A percentile compares a stretch with the other conserved stretches of the same genome.
These are phyloP conservation scores for Phialocephala subalpina DNA, from an alignment of 2,329 filamentous ascomycete species.

Conservation along the genomic window DNA sequence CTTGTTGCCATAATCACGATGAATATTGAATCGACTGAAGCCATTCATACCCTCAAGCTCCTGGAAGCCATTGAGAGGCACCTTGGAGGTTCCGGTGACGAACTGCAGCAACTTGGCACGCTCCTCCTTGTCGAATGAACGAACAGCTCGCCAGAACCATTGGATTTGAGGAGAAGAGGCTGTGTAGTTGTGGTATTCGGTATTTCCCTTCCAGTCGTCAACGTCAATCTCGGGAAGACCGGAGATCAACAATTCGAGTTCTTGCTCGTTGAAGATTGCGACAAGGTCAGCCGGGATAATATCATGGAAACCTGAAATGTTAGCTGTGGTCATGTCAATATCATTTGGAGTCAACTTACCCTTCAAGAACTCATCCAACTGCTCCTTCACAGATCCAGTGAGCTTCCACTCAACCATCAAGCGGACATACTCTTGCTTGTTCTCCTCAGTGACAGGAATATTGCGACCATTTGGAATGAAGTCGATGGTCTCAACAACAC, in stretches of 20 bases:
- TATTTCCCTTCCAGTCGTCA: constrained; percentile 99
- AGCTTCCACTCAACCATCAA: constrained; percentile 94
- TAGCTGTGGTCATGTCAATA: constrained; percentile 37
- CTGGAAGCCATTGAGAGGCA: constrained; percentile 98
- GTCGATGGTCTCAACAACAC: constrained; percentile 86
- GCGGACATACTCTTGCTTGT: constrained; percentile 98
- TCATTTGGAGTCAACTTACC: constrained; percentile 56
- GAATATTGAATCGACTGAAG: constrained; percentile 97
- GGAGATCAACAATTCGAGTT: constrained; percentile 94
- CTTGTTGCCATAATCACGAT: constrained; percentile 96
- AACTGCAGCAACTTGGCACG: constrained; percentile 97
- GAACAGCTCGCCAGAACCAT: constrained; percentile 99
- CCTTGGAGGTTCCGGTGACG: constrained; percentile 97
- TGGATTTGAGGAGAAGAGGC: constrained; percentile 95
- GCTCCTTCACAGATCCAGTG: constrained; percentile 89
- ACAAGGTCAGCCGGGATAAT: constrained; percentile 95
- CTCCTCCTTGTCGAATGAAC: constrained; percentile 99
- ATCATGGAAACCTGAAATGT: constrained; percentile 83
- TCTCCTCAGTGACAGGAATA: constrained; percentile 93
- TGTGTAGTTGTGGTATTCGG: constrained; percentile 97
- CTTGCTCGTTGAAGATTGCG: constrained; percentile 98
- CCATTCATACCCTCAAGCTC: constrained; percentile 99
- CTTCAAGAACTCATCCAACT: constrained; percentile 91
- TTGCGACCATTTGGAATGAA: constrained; percentile 88
- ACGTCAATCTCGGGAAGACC: constrained; percentile 97